phyloP scores from a whole-genome alignment of 1,284 basidiomycete genomes.

The Termitomyces sp. region DNA sequence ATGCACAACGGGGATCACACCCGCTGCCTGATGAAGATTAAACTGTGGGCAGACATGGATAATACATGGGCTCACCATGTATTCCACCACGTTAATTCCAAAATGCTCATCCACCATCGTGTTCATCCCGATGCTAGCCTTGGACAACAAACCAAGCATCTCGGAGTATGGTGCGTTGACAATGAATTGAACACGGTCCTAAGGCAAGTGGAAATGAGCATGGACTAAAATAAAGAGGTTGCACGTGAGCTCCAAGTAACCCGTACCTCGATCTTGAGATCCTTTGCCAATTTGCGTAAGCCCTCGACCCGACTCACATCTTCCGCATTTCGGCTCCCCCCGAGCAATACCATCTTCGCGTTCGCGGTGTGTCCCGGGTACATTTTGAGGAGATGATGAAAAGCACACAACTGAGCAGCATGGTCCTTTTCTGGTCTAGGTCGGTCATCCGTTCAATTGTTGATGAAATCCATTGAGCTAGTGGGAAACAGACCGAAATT shows the following conservation, averaged over 20 bases:
- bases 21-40: constrained; percentile 66
- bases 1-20: constrained; percentile 89
- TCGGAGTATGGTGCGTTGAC: constrained; percentile 80
- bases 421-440: constrained; percentile 94
- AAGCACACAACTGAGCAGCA: constrained; percentile 70
- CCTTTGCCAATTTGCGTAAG: constrained; percentile 54
- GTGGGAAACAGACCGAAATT: constrained; percentile 66
- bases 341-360: constrained; percentile 63
- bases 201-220: neutral
- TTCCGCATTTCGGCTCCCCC: constrained; percentile 74
- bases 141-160: constrained; percentile 66
- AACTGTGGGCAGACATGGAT: neutral
- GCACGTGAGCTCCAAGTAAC: neutral
- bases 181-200: constrained; percentile 74
- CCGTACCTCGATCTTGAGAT: constrained; percentile 63
- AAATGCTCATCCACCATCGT: constrained; percentile 99
- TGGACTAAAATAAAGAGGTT: neutral
- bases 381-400: constrained; percentile 53
- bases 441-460: neutral
- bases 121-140: constrained; percentile 82
- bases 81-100: constrained; percentile 97
- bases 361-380: constrained; percentile 52
- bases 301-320: constrained; percentile 70
- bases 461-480: neutral
- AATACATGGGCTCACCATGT: constrained; percentile 63